Base-by-base conservation (phyloP, 805 yeast genomes). In the Wickerhamomyces canadensis region DNA sequence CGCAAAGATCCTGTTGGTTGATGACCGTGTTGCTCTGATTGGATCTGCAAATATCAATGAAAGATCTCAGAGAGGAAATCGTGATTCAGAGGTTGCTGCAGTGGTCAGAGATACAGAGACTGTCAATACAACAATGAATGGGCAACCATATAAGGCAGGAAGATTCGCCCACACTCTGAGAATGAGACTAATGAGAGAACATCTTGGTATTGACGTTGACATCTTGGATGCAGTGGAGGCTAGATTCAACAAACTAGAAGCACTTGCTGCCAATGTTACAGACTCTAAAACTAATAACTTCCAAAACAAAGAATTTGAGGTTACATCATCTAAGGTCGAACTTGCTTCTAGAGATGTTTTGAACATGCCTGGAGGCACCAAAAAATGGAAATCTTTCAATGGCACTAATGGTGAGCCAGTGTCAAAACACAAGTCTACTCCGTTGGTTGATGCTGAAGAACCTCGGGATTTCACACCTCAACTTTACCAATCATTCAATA, bases 11-110 rank as follows among this genome's bases (percentile, higher is more conserved):
- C 72, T 93, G 78, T 72, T 93, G 50, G 96, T 83, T 10, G 99
- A 93, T 62, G 98, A 93, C 54, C 71, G 96, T 34, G 76, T 81
- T 32, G 97, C 96, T 5, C 83, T 93, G 31, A 89, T 93, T 52
- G 98, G 99, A 2, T 86, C 96, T 53, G 99, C 99, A 0, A 93
- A 93, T 54, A 86, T 93, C 43, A 93, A 93, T 55, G 99, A 93
- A 58, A 73, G 99, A 51, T 91, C 98, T 0, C 89, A 89, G 87
- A 70, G 93, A 49, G 99, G 99, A 13, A 69, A 71, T 16, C 72
- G 98, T 57, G 99, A 93, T 56, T 88, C 97, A 5, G 99, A 93
- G 54, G 82, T 93, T 28, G 96, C 96, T 4, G 86, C 89, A 2
- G 63, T 91, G 37, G 78, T 93, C 5, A 74, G 97, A 45, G 99